phyloP scores from a whole-genome alignment of 2,329 filamentous ascomycete species.

The Aspergillus persii region DNA sequence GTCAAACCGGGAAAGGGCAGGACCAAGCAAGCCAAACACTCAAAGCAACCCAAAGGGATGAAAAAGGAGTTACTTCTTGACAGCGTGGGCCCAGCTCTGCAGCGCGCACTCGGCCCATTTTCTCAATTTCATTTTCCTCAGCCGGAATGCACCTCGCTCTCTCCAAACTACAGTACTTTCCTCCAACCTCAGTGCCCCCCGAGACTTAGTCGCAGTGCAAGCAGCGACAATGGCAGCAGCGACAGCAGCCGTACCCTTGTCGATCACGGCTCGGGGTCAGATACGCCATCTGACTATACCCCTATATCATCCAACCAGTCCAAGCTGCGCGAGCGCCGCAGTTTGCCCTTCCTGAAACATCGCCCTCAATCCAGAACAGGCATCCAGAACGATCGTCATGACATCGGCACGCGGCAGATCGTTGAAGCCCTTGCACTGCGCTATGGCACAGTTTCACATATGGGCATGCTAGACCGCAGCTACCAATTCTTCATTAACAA shows the following conservation, averaged over 20 bases:
- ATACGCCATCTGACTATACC: neutral
- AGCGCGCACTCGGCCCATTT: neutral
- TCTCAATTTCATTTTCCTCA: neutral
- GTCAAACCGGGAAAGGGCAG: neutral
- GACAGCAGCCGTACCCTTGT: constrained; percentile 5
- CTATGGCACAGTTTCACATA: constrained; percentile 42
- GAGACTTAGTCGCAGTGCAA: neutral
- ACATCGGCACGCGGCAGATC: neutral
- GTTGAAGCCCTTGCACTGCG: constrained; percentile 23
- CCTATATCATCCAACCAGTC: neutral
- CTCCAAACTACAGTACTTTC: neutral
- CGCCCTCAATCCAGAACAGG: neutral
- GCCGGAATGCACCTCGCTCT: neutral
- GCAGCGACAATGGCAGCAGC: constrained; percentile 1
- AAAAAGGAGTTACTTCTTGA: neutral
- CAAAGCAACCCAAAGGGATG: neutral
- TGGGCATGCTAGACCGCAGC: constrained; percentile 44
- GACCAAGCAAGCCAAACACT: neutral
- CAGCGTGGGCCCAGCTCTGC: neutral
- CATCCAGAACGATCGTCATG: neutral
- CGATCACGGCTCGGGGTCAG: neutral
- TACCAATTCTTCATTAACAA: constrained; percentile 43
- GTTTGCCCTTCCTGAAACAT: neutral
- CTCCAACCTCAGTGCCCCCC: neutral
- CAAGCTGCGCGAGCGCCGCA: neutral